Evolutionary conservation across 345 rosid species (phyloP), one percentile per base, ranked within the genome.

Genomic region (Raphanus raphanistrum): DNA sequence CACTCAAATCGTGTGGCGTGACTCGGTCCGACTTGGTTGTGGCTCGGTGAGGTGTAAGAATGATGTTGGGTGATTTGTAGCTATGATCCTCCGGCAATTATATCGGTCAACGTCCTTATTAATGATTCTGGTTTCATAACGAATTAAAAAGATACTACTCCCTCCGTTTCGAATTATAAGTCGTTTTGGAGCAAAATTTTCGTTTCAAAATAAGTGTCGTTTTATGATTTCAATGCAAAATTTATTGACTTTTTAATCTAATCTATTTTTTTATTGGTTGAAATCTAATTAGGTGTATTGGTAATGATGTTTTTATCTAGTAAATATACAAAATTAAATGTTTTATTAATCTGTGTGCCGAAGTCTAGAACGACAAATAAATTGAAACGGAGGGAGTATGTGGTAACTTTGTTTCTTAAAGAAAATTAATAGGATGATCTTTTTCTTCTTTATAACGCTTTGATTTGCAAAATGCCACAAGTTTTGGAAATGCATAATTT

Each of bases 1-100:
- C 62, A 87, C 93, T 6, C 93, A 63, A 45, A 32, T 63, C 63
- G 93, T 90, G 70, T 89, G 93, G 96, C 81, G 85, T 17, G 61
- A 85, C 66, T 84, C 92, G 5, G 81, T 84, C 41, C 84, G 75
- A 0, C 55, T 90, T 0, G 96, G 93, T 5, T 90, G 96, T 71
- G 93, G 89, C 36, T 86, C 85, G 77, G 88, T 86, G 9, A 81
- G 41, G 61, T 90, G 92, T 82, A 71, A 63, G 66, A 82, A 68
- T 69, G 86, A 89, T 45, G 86, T 71, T 85, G 88, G 69, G 85
- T 88, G 35, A 45, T 41, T 11, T 91, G 94, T 77, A 90, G 85
- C 80, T 90, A 91, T 74, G 85, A 84, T 63, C 89, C 90, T 69
- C 87, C 82, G 0, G 94, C 33, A 91, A 88, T 67, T 36, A 54